Evolutionary conservation across 306 rosid species (phyloP).

Genomic region (Cicer cuneatum): DNA sequence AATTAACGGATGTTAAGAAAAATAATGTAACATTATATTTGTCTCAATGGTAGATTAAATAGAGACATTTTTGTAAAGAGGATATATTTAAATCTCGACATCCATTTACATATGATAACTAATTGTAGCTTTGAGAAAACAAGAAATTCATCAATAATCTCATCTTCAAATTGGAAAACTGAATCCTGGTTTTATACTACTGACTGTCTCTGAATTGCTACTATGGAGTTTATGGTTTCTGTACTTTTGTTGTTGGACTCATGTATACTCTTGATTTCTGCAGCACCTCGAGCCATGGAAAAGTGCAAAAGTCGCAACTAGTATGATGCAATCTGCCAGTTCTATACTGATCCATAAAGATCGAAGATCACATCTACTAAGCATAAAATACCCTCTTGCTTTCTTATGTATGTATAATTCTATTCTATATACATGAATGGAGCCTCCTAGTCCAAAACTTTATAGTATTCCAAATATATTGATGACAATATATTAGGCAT

Average conservation of each 20-base stretch:
- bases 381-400: constrained; percentile 44
- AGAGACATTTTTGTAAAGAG: too few species aligned
- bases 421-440: constrained; percentile 49
- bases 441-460: constrained; percentile 45
- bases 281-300: constrained; percentile 96
- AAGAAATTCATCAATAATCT: neutral
- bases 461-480: constrained; percentile 49
- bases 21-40: too few species aligned
- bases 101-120: neutral
- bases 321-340: neutral
- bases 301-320: constrained; percentile 77
- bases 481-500: constrained; percentile 41
- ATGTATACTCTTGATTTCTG: constrained; percentile 39
- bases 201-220: neutral
- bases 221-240: neutral
- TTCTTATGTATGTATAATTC: constrained; percentile 45
- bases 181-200: constrained; percentile 6
- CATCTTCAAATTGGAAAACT: neutral
- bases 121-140: neutral
- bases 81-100: neutral
- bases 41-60: too few species aligned
- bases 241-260: constrained; percentile 14
- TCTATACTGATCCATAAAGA: constrained; percentile 41
- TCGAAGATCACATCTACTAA: constrained; percentile 36
- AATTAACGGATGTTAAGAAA: too few species aligned